Conservation (phyloP, 257 asterid species). For the Solanum habrochaites region DNA sequence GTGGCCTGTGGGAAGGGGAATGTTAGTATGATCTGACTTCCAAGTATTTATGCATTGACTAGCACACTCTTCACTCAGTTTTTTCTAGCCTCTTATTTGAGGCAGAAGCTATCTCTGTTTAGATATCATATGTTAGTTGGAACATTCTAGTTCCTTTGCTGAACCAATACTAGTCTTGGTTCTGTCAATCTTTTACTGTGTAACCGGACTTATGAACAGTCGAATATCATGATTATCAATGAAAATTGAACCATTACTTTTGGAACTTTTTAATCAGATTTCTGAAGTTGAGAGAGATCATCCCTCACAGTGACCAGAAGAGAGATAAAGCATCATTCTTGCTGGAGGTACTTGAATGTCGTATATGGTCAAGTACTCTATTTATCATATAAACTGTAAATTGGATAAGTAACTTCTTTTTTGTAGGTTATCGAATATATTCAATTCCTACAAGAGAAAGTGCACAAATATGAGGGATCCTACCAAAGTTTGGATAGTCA, state of each 20-base stretch:
- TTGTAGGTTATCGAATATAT: slow-evolving; percentile 85
- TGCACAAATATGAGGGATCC: slow-evolving; percentile 51
- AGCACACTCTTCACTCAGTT: background rate
- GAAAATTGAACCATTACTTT: background rate
- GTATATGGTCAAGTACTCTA: background rate
- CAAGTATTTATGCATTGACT: background rate
- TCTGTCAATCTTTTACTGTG: background rate
- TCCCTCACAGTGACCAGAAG: slow-evolving; percentile 88
- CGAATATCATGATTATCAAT: background rate
- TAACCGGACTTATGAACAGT: background rate
- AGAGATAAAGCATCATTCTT: slow-evolving; percentile 98
- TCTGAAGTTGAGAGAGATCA: slow-evolving; percentile 73
- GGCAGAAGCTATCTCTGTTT: background rate
- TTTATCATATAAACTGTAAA: background rate
- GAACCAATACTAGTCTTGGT: background rate
- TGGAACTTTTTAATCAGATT: slow-evolving; percentile 39
- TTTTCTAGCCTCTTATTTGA: background rate
- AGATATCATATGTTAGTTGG: background rate
- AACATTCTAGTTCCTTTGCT: background rate
- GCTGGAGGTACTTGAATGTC: slow-evolving; percentile 48
- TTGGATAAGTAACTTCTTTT: background rate
- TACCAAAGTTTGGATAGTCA: slow-evolving; percentile 66
- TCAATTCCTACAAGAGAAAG: slow-evolving; percentile 88
- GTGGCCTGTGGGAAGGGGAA: background rate
- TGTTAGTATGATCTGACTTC: background rate